phyloP scores from a whole-genome alignment of 208 protist species.

The Acanthamoeba quina region DNA sequence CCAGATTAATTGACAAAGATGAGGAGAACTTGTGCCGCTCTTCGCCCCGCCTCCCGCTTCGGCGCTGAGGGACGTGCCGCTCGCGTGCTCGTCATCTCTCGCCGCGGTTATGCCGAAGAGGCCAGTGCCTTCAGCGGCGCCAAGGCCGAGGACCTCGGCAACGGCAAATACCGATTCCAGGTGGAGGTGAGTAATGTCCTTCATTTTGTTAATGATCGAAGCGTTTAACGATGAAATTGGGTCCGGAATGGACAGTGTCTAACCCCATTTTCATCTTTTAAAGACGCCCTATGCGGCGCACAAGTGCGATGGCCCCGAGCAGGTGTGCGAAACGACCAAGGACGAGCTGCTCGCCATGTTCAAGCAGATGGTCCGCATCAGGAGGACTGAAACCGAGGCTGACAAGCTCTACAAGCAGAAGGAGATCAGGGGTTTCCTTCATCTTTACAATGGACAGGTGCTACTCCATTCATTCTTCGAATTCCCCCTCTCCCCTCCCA shows the following conservation, averaged over 20 bases:
- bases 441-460: conserved; percentile 98
- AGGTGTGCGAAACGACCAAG: conserved; percentile 71
- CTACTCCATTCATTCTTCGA: not conserved
- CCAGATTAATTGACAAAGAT: not conserved
- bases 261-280: not conserved
- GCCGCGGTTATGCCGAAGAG: conserved; percentile 58
- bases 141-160: conserved; percentile 59
- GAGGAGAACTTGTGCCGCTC: conserved; percentile 19
- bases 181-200: conserved; percentile 12
- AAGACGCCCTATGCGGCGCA: conserved; percentile 62
- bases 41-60: conserved; percentile 1
- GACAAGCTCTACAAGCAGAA: conserved; percentile 97
- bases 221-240: not conserved
- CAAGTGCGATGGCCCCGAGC: conserved; percentile 65
- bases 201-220: not conserved
- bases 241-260: too few species aligned
- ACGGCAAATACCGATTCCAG: conserved; percentile 63
- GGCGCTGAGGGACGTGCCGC: not conserved
- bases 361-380: conserved; percentile 94
- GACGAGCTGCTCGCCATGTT: conserved; percentile 88
- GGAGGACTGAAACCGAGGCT: conserved; percentile 95
- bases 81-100: conserved; percentile 30
- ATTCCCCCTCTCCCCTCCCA: not conserved
- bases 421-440: conserved; percentile 98
- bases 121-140: conserved; percentile 37